Evolutionary conservation across 345 rosid genomes (phyloP).

Genomic region (Bruguiera gymnorhiza): DNA sequence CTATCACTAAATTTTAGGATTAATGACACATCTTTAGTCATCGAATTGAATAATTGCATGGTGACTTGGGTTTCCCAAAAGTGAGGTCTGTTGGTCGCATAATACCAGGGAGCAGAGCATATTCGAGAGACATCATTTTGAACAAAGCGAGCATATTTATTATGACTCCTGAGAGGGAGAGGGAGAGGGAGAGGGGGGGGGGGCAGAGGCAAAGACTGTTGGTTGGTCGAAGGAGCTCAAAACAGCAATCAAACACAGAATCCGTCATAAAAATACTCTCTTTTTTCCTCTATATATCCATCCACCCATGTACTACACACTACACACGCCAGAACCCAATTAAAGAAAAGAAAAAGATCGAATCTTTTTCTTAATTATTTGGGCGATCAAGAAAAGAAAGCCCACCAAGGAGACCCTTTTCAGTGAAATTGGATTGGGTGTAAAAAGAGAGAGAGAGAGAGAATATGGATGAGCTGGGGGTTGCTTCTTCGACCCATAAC

Average conservation of each 20-base stretch:
- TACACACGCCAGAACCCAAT: too few species aligned
- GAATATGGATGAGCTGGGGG: conserved; percentile 30
- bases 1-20: too few species aligned
- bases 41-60: too few species aligned
- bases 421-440: background rate
- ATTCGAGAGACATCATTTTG: conserved; percentile 16
- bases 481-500: conserved; percentile 14
- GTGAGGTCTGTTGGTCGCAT: too few species aligned
- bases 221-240: conserved; percentile 4
- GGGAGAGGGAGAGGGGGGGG: background rate
- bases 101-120: conserved; percentile 2
- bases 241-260: background rate
- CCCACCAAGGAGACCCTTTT: background rate
- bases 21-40: too few species aligned
- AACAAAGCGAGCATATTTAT: conserved; percentile 16
- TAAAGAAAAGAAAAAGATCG: background rate
- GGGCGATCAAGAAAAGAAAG: background rate
- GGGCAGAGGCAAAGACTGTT: conserved; percentile 26
- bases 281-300: background rate
- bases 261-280: background rate
- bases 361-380: conserved; percentile 2
- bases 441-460: background rate
- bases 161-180: background rate
- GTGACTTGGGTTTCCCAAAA: too few species aligned
- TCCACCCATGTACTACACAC: too few species aligned